A percentile compares a stretch with the other conserved stretches of the same genome.
Evolutionary conservation across 208 protist genomes (phyloP).

Genomic region (Porcisia hertigi): DNA sequence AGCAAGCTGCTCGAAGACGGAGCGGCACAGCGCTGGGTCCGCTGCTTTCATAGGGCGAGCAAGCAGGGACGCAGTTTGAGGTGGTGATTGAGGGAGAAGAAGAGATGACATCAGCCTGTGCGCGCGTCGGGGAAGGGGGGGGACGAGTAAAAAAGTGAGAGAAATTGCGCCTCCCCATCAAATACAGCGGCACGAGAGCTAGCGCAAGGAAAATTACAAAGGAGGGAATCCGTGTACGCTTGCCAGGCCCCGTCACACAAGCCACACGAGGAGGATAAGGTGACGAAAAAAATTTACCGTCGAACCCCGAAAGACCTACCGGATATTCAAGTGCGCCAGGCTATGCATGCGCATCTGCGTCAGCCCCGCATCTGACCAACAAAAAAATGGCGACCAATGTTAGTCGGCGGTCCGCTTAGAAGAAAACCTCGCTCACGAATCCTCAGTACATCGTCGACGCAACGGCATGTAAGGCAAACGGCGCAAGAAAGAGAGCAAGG

Average conservation of each 20-base stretch:
- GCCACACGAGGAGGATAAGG: neutral
- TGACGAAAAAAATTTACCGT: neutral
- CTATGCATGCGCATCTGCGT: neutral
- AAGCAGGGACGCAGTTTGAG: neutral
- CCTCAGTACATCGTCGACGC: neutral
- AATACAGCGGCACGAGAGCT: neutral
- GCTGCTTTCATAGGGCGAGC: slow-evolving; percentile 11
- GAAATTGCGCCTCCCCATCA: neutral
- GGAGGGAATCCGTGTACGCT: neutral
- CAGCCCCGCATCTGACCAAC: neutral
- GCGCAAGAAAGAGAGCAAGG: neutral
- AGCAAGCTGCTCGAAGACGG: slow-evolving; percentile 51
- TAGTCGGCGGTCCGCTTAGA: neutral
- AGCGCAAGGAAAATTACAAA: slow-evolving; percentile 5
- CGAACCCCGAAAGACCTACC: neutral
- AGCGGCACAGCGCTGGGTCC: slow-evolving; percentile 50
- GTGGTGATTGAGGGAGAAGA: neutral
- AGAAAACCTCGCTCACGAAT: neutral
- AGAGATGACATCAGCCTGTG: neutral
- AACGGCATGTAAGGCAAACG: neutral
- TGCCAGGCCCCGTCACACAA: neutral
- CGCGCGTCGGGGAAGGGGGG: neutral
- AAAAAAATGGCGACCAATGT: neutral
- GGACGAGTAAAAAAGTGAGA: neutral
- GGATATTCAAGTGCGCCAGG: neutral